Base-by-base conservation (phyloP, 331 rosid species). In the Quercus phellos region DNA sequence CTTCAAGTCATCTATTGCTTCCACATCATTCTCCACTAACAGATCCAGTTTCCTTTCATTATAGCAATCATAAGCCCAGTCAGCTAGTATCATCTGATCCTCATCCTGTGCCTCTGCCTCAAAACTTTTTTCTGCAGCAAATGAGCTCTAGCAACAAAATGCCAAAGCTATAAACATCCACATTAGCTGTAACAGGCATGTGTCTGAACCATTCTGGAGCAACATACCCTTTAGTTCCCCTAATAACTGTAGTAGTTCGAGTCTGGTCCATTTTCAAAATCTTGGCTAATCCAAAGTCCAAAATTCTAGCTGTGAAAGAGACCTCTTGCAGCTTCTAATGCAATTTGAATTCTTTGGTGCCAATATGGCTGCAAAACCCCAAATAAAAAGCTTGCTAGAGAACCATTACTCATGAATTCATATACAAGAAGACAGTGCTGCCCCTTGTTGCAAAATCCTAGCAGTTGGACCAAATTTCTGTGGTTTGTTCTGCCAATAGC, bases 211-310 rank as follows among this genome's bases (percentile, higher is more conserved):
- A 81, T 51, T 70, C 74, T 19, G 85, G 70, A 0, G 78, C 78
- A 1, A 81, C 70, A 21, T 81, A 76, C 4, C 85, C 81, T 81
- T 71, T 81, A n/a, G 81, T 71, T 38, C 84, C 78, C 7, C 81
- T 27, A 51, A 76, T 76, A 9, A 26, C 1, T 0, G 74, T 81
- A 3, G 4, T 63, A 0, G 81, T 76, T 12, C 14, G 32, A 68
- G 76, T 46, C 9, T 69, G 79, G 14, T 74, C 72, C 2, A 2
- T 2, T 32, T 3, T 68, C 61, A 80, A 51, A 46, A 80, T 55
- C 76, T 74, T 74, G 51, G 83, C 75, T 51, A 80, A 53, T 32
- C 76, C 79, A n/a, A 74, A 80, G 75, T 74, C 75, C 0, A 43
- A 18, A 46, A 80, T 80, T 43, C 66, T 68, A 18, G 77, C 53